phyloP scores from a whole-genome alignment of 78 protist genomes.

The Thecamonas trahens region DNA sequence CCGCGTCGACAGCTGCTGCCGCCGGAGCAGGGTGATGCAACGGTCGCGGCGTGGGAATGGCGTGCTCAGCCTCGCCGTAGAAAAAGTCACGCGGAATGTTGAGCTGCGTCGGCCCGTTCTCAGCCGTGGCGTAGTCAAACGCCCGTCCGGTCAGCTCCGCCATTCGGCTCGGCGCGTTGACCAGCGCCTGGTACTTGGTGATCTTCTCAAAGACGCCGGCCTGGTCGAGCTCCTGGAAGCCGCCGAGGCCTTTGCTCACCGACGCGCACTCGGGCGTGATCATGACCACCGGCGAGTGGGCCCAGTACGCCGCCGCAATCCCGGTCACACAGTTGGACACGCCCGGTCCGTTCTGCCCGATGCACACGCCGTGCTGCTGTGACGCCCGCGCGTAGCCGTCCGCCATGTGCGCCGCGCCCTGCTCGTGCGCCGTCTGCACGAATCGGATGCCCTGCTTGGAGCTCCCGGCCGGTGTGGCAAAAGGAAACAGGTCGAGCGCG shows the following conservation, averaged over 20 bases:
- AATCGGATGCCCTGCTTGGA: slow-evolving; percentile 12
- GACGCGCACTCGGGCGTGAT: slow-evolving; percentile 13
- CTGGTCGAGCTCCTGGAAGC: slow-evolving; percentile 11
- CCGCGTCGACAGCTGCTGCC: neutral
- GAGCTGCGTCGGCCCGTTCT: slow-evolving; percentile 7
- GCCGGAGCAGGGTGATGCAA: neutral
- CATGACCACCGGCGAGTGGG: neutral
- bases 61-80: neutral
- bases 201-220: neutral
- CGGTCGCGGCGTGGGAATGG: neutral
- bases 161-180: neutral
- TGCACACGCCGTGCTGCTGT: slow-evolving; percentile 10
- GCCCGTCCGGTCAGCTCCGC: slow-evolving; percentile 14
- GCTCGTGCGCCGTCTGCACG: slow-evolving; percentile 1
- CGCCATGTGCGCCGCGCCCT: slow-evolving; percentile 20
- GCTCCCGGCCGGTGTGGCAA: no score
- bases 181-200: slow-evolving; percentile 8
- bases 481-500: slow-evolving; percentile 9
- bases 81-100: slow-evolving; percentile 13
- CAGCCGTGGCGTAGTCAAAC: slow-evolving; percentile 5
- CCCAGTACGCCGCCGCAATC: slow-evolving; percentile 3
- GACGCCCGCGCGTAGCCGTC: slow-evolving; percentile 13
- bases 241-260: slow-evolving; percentile 7
- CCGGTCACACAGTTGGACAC: slow-evolving; percentile 10
- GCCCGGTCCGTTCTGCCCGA: slow-evolving; percentile 14